Evolutionary conservation across 2,329 filamentous ascomycete genomes (phyloP).

Genomic region (Aspergillus calidoustus): DNA sequence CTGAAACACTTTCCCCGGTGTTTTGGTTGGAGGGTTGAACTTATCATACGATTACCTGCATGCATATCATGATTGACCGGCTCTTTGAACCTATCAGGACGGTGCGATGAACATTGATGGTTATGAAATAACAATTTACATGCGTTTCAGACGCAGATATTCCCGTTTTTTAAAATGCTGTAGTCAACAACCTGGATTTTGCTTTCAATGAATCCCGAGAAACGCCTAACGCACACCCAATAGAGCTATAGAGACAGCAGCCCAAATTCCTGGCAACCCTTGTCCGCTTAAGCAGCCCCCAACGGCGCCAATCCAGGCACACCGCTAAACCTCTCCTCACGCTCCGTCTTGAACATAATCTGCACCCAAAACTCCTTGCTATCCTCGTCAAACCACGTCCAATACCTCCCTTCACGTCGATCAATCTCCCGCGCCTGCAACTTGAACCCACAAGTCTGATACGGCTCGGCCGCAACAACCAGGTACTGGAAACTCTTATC

Average conservation of each 20-base stretch:
- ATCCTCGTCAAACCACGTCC: conserved; percentile 94
- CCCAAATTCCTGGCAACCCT: not conserved
- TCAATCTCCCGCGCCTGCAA: conserved; percentile 92
- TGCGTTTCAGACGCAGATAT: not conserved
- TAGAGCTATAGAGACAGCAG: not conserved
- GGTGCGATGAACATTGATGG: conserved; percentile 10
- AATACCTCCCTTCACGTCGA: conserved; percentile 83
- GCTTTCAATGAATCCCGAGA: conserved; percentile 8
- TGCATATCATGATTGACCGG: conserved; percentile 27
- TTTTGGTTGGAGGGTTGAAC: conserved; percentile 17
- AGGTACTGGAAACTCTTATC: conserved; percentile 96
- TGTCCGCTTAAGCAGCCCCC: conserved; percentile 29
- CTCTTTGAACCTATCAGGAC: conserved; percentile 16
- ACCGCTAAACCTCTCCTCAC: conserved; percentile 82
- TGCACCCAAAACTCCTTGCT: conserved; percentile 97
- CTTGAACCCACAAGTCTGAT: conserved; percentile 97
- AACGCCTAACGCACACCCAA: conserved; percentile 25
- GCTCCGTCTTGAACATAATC: conserved; percentile 97
- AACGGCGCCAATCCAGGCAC: conserved; percentile 66
- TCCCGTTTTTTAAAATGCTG: not conserved
- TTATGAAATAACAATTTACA: not conserved
- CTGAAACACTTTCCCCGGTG: conserved; percentile 21
- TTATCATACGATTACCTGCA: conserved; percentile 19
- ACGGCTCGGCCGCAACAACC: conserved; percentile 92
- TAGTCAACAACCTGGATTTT: conserved; percentile 4